A percentile compares a stretch with the other conserved stretches of the same genome.
Evolutionary conservation across 257 asterid genomes (phyloP).

Genomic region (Dorcoceras hygrometricum): DNA sequence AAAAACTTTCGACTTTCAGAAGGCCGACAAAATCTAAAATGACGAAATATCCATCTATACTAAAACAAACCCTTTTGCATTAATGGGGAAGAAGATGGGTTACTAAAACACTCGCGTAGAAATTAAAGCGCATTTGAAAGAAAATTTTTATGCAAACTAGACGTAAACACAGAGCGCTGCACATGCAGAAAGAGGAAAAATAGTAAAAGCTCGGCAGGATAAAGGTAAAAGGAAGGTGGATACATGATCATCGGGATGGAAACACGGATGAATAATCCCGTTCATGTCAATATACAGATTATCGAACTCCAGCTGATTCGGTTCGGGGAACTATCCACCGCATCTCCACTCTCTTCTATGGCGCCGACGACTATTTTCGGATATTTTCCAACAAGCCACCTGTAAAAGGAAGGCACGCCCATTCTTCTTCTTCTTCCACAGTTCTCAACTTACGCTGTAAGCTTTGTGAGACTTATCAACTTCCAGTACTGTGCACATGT

Average conservation of each 20-base stretch:
- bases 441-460: background rate
- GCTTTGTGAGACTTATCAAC: background rate
- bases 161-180: background rate
- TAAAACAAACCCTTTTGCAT: background rate
- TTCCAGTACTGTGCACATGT: background rate
- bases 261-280: constrained; percentile 24
- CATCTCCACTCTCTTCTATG: constrained; percentile 13
- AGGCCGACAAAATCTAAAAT: background rate
- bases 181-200: background rate
- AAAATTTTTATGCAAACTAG: background rate
- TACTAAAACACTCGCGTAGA: background rate
- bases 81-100: background rate
- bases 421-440: constrained; percentile 20
- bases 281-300: constrained; percentile 31
- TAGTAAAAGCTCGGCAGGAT: too few species aligned
- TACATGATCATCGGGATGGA: constrained; percentile 22
- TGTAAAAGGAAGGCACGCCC: constrained; percentile 51
- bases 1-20: background rate
- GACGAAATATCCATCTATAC: background rate
- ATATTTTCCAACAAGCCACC: constrained; percentile 45
- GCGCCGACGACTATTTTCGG: constrained; percentile 32
- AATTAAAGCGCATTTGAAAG: background rate
- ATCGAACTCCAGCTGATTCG: constrained; percentile 13
- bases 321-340: constrained; percentile 10
- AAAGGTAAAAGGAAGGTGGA: background rate